phyloP scores from a whole-genome alignment of 306 rosid genomes.

The Dryas drummondii region DNA sequence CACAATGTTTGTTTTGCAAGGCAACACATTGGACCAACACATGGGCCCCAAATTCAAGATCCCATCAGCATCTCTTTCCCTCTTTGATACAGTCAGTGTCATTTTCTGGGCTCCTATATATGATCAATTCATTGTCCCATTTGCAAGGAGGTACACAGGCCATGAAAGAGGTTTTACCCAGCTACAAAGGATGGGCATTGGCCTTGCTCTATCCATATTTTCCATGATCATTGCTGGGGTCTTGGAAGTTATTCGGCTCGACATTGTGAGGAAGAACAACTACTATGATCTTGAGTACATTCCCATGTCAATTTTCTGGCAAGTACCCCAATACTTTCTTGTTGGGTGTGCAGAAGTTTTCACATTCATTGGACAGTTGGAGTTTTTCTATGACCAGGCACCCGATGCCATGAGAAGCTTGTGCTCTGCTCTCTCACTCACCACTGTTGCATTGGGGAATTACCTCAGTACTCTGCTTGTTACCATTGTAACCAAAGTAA shows the following conservation, averaged over 20 bases:
- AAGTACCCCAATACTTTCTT: slow-evolving; percentile 74
- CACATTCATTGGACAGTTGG: slow-evolving; percentile 59
- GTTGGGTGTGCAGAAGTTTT: slow-evolving; percentile 86
- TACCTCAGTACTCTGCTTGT: slow-evolving; percentile 76
- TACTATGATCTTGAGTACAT: slow-evolving; percentile 52
- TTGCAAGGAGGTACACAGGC: slow-evolving; percentile 58
- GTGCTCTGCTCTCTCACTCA: slow-evolving; percentile 73
- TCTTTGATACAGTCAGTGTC: slow-evolving; percentile 79
- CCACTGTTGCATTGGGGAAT: slow-evolving; percentile 62
- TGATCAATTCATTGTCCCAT: slow-evolving; percentile 58
- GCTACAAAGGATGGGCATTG: slow-evolving; percentile 84
- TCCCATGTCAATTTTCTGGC: slow-evolving; percentile 88
- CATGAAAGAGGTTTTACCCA: slow-evolving; percentile 69
- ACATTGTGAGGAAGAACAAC: slow-evolving; percentile 40
- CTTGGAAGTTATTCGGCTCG: slow-evolving; percentile 62
- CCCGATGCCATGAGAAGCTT: slow-evolving; percentile 92
- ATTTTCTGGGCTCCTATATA: slow-evolving; percentile 70
- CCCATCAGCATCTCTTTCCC: slow-evolving; percentile 80
- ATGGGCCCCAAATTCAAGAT: slow-evolving; percentile 68
- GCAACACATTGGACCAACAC: slow-evolving; percentile 75
- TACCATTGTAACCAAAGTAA: slow-evolving; percentile 51
- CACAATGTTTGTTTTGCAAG: slow-evolving; percentile 90
- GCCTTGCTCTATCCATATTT: slow-evolving; percentile 58
- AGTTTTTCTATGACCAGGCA: slow-evolving; percentile 74
- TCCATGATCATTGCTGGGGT: slow-evolving; percentile 71